Evolutionary conservation across 2,329 filamentous ascomycete genomes (phyloP).

Genomic region (Mycosphaerella arachidis): DNA sequence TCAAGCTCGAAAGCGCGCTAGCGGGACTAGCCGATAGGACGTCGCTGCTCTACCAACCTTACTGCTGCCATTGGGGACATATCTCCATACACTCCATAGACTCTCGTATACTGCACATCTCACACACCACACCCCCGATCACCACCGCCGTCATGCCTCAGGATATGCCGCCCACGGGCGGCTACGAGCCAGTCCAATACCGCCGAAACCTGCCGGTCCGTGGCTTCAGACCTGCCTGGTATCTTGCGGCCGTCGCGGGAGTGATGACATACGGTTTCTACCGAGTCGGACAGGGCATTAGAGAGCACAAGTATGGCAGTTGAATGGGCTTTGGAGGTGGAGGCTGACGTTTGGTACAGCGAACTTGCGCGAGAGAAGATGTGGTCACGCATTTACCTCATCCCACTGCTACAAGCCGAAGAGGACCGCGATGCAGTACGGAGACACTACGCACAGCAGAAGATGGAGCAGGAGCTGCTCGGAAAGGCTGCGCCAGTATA

Average conservation of each 20-base stretch:
- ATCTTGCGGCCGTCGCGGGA: constrained; percentile 70
- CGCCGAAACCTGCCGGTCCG: constrained; percentile 92
- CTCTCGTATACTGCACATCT: background rate
- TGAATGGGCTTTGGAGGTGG: background rate
- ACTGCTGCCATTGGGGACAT: constrained; percentile 4
- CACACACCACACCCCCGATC: background rate
- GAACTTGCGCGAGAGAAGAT: constrained; percentile 96
- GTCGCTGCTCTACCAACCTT: background rate
- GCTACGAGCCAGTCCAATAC: constrained; percentile 96
- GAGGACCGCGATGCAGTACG: constrained; percentile 94
- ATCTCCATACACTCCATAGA: background rate
- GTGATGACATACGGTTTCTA: constrained; percentile 92
- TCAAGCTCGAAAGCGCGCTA: background rate
- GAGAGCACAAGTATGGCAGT: constrained; percentile 74
- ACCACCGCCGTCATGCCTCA: constrained; percentile 66
- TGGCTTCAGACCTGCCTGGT: constrained; percentile 78
- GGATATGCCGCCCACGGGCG: constrained; percentile 92
- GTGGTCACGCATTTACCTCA: constrained; percentile 94
- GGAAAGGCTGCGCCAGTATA: constrained; percentile 82
- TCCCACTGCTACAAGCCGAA: constrained; percentile 89
- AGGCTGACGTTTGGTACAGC: constrained; percentile 46
- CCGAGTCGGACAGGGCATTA: constrained; percentile 72
- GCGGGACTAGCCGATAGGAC: background rate
- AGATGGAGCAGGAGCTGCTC: constrained; percentile 83
- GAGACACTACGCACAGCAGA: constrained; percentile 78